These are phyloP conservation scores for Aspergillus viridinutans DNA, from an alignment of 2,329 filamentous ascomycete genomes.

Conservation along the genomic window DNA sequence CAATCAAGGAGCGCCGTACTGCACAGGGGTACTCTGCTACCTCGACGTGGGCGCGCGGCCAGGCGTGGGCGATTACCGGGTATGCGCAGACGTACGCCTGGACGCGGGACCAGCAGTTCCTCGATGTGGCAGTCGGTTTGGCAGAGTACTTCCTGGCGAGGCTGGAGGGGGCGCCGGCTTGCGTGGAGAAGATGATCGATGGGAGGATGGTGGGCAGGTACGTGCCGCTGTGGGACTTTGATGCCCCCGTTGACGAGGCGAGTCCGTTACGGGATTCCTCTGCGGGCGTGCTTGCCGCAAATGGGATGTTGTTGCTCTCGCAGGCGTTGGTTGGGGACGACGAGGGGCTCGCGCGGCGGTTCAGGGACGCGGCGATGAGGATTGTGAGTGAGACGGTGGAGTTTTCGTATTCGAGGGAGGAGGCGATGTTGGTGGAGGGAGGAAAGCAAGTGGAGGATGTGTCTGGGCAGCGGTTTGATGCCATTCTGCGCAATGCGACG, in stretches of 20 bases:
- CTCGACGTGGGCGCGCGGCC: constrained; percentile 22
- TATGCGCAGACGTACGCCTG: constrained; percentile 41
- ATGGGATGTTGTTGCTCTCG: constrained; percentile 39
- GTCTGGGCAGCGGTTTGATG: constrained; percentile 27
- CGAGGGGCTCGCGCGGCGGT: neutral
- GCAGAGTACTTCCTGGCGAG: constrained; percentile 37
- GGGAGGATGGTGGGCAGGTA: constrained; percentile 1
- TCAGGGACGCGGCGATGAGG: constrained; percentile 3
- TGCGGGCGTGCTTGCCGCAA: constrained; percentile 40
- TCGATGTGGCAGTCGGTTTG: constrained; percentile 32
- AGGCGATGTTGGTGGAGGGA: neutral
- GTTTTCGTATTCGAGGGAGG: neutral
- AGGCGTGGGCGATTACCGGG: constrained; percentile 24
- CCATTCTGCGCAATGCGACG: constrained; percentile 36
- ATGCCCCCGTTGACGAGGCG: constrained; percentile 26
- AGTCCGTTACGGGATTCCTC: constrained; percentile 35
- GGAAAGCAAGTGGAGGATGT: constrained; percentile 8
- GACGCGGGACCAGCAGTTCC: constrained; percentile 24
- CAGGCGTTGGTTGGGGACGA: constrained; percentile 17
- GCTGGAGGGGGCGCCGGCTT: constrained; percentile 27
- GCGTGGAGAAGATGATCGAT: neutral
- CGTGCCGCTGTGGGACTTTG: constrained; percentile 40
- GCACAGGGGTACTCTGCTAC: constrained; percentile 17
- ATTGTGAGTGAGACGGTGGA: constrained; percentile 11
- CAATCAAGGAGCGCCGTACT: constrained; percentile 15